These are phyloP conservation scores for Plasmodium malariae DNA, from an alignment of 169 alveolate species.

Conservation along the genomic window DNA sequence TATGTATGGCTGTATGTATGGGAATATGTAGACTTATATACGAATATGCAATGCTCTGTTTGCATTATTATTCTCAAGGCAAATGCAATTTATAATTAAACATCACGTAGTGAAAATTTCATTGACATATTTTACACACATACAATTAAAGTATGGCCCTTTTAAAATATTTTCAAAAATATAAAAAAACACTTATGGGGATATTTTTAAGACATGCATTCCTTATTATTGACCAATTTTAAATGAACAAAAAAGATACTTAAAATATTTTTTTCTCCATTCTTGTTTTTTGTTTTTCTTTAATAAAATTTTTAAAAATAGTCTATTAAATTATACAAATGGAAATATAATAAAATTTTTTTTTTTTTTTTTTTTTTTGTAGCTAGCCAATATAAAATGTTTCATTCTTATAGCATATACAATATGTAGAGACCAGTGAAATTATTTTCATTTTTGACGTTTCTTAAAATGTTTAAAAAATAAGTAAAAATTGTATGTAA, in stretches of 20 bases:
- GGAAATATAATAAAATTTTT: no score
- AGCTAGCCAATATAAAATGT: conserved; percentile 23
- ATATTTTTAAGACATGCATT: neutral
- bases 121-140: no score
- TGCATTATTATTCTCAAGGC: no score
- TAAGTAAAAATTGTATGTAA: neutral
- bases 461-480: neutral
- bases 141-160: neutral
- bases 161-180: neutral
- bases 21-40: no score
- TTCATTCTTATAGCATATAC: neutral
- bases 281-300: conserved; percentile 10
- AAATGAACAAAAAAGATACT: neutral
- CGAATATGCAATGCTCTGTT: no score
- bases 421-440: conserved; percentile 12
- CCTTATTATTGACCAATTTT: neutral
- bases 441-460: conserved; percentile 14
- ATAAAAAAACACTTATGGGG: no score
- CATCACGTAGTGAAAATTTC: no score
- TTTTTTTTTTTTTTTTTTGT: conserved; percentile 21
- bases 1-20: no score
- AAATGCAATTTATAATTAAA: no score
- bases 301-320: neutral
- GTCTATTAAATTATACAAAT: neutral
- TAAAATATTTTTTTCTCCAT: neutral